Evolutionary conservation across 2,329 filamentous ascomycete species (phyloP), one percentile per base, ranked within the genome.

Genomic region (Ophiostoma quercus): DNA sequence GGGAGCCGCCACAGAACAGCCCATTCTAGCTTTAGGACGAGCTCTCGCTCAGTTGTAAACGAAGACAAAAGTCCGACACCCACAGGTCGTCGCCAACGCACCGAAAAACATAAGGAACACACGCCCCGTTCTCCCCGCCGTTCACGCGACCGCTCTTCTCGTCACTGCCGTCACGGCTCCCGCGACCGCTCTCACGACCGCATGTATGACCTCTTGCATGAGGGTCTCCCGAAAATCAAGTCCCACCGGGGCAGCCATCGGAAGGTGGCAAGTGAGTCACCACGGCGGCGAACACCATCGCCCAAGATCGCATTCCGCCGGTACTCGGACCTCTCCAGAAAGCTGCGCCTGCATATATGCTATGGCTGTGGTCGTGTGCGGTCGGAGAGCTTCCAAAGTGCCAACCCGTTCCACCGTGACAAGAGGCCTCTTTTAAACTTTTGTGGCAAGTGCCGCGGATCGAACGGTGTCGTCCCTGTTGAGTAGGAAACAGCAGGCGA

Each of bases 321-420:
- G 25, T 47, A 41, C 37, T 57, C 71, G 9, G 60, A 62, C 9
- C 43, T 57, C 3, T 63, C 51, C 14, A 71, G 16, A 60, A 63
- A 62, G 66, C 37, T 47, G 62, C 32, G 19, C 34, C 19, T 65
- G n/a, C n/a, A 82, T 68, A 79, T 83, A 25, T 85, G 83, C 74
- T 80, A 77, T 57, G 74, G 77, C 34, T 83, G 82, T 70, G 79
- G 79, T 29, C 77, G 76, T 29, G 74, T 79, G 6, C 77, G 82
- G 62, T 83, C 82, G 5, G 75, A 75, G 34, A 75, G 74, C 12
- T 83, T 80, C 63, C 80, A 83, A 57, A 67, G 75, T 57, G 73
- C 77, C 7, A 75, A 80, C 67, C 75, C 78, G 5, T 71, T 80
- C 57, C 71, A 74, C 71, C 71, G 74, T 63, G 74, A 76, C 63